Percentiles rank a stretch among this genome's conserved stretches.
Evolutionary conservation across 2,329 filamentous ascomycete species (phyloP).

Genomic region (Teratosphaeria destructans): DNA sequence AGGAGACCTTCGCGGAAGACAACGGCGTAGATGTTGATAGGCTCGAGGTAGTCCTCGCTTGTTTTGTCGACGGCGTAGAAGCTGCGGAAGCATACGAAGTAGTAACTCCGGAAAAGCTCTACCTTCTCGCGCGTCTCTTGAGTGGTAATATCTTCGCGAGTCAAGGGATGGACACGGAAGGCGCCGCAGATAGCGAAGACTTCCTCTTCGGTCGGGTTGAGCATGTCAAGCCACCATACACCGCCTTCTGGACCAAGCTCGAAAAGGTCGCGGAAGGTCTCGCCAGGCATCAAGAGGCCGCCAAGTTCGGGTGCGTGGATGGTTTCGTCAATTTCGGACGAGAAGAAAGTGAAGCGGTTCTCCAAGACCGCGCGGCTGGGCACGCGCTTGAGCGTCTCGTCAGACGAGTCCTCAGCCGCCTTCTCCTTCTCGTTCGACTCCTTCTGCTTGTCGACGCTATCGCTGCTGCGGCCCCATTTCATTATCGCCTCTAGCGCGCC

Average conservation of each 20-base stretch:
- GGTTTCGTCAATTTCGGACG: conserved; percentile 84
- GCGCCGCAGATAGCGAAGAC: conserved; percentile 81
- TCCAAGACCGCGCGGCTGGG: conserved; percentile 28
- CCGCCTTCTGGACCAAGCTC: conserved; percentile 59
- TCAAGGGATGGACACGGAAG: conserved; percentile 90
- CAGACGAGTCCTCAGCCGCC: conserved; percentile 26
- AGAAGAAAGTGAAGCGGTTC: conserved; percentile 94
- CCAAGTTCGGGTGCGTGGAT: conserved; percentile 84
- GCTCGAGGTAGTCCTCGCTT: conserved; percentile 75
- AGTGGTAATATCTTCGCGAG: conserved; percentile 88
- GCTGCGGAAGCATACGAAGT: conserved; percentile 94
- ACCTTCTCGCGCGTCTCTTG: conserved; percentile 98
- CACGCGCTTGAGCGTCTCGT: conserved; percentile 12
- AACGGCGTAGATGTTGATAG: conserved; percentile 92
- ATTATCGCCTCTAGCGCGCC: conserved; percentile 15
- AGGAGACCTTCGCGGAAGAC: conserved; percentile 92
- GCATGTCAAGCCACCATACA: conserved; percentile 98
- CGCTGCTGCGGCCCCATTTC: conserved; percentile 22
- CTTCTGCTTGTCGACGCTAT: conserved; percentile 14
- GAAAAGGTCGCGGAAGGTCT: conserved; percentile 83
- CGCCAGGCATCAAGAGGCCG: conserved; percentile 78
- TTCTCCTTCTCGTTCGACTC: conserved; percentile 26
- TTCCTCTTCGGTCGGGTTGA: conserved; percentile 81
- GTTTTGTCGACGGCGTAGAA: conserved; percentile 76
- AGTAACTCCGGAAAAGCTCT: conserved; percentile 93